phyloP scores from a whole-genome alignment of 495 filamentous ascomycete genomes.

The Aspergillus baeticus region DNA sequence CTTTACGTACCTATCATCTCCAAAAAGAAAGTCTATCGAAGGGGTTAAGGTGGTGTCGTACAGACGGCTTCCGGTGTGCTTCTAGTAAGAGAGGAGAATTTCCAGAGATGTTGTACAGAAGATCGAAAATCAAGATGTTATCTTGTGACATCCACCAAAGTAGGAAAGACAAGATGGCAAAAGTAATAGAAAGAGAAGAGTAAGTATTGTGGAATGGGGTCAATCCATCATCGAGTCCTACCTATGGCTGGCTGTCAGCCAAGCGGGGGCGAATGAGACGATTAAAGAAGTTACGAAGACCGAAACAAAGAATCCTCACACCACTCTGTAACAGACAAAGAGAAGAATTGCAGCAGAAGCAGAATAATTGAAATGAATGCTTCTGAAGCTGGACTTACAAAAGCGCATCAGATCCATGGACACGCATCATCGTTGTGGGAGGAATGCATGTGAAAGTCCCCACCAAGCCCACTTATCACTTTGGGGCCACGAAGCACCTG shows the following conservation, averaged over 20 bases:
- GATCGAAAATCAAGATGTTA: background rate
- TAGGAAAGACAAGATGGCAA: background rate
- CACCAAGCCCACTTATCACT: conserved; percentile 14
- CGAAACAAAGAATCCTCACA: background rate
- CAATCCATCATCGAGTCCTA: background rate
- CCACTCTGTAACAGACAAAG: background rate
- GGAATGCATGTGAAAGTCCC: conserved; percentile 35
- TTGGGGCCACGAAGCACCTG: background rate
- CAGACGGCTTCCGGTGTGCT: background rate
- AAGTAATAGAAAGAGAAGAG: background rate
- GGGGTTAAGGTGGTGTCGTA: background rate
- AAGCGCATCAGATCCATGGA: conserved; percentile 12
- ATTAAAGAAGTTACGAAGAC: background rate
- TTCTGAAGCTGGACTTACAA: background rate
- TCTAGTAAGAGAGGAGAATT: background rate
- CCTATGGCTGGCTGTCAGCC: background rate
- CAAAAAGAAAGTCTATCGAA: conserved; percentile 2
- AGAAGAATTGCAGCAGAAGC: background rate
- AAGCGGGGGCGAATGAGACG: background rate
- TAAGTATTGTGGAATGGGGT: background rate
- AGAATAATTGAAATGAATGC: background rate
- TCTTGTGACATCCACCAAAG: background rate
- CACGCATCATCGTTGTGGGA: conserved; percentile 14
- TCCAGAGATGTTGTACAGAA: background rate
- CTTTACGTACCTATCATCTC: conserved; percentile 37